Conservation (phyloP, 352 stramenopile species). For the Pythium scleroteichum region DNA sequence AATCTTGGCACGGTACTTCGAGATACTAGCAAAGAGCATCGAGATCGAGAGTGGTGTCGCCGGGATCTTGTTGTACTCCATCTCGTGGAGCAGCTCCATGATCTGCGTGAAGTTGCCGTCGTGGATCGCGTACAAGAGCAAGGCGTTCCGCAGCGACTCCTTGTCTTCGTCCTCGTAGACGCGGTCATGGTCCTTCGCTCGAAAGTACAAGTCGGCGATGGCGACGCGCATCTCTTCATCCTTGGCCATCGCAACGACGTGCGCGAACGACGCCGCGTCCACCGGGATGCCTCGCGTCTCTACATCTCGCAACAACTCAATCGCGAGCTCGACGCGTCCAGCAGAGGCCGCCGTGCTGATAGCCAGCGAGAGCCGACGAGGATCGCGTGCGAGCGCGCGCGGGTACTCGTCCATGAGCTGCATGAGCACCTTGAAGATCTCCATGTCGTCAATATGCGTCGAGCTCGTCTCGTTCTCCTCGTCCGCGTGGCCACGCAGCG, state of each 20-base stretch:
- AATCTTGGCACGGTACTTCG: constrained; percentile 41
- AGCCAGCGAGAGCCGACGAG: constrained; percentile 58
- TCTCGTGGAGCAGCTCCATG: constrained; percentile 76
- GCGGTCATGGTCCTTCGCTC: constrained; percentile 50
- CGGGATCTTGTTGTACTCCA: constrained; percentile 64
- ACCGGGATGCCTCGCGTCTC: constrained; percentile 42
- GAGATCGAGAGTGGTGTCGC: constrained; percentile 42
- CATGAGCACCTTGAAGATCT: constrained; percentile 40
- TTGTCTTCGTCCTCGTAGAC: constrained; percentile 53
- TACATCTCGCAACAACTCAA: constrained; percentile 46
- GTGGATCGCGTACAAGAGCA: constrained; percentile 59
- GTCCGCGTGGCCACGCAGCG: constrained; percentile 17
- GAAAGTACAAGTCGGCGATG: constrained; percentile 58
- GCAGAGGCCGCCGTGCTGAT: constrained; percentile 55
- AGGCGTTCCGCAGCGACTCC: constrained; percentile 58
- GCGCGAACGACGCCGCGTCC: constrained; percentile 64
- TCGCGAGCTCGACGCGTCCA: constrained; percentile 34
- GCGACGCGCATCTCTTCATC: constrained; percentile 46
- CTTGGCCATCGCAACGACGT: constrained; percentile 51
- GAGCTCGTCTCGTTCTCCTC: constrained; percentile 14
- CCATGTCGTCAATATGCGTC: background rate
- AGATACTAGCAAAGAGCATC: constrained; percentile 59
- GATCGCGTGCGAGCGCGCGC: constrained; percentile 38
- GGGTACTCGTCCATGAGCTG: constrained; percentile 51
- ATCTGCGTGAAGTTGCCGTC: constrained; percentile 78